Evolutionary conservation across 2,329 filamentous ascomycete species (phyloP).

Genomic region (Fusarium sacchari): DNA sequence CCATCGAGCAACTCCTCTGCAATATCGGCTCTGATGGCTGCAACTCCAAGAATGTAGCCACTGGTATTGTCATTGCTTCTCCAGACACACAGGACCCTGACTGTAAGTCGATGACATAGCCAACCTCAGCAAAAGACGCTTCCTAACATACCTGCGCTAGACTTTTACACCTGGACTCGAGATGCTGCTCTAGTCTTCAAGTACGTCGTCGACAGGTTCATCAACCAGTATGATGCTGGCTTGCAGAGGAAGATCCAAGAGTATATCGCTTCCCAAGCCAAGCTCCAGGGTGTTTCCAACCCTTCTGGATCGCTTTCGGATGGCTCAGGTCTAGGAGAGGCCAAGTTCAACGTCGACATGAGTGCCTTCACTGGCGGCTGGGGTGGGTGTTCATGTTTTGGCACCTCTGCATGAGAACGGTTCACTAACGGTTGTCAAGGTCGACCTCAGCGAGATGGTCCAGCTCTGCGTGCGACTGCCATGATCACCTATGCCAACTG

Average conservation of each 20-base stretch:
- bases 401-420: not conserved
- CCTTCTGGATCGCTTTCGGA: constrained; percentile 69
- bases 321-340: constrained; percentile 71
- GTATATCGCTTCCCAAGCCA: constrained; percentile 74
- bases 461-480: constrained; percentile 78
- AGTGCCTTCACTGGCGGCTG: constrained; percentile 73
- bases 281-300: constrained; percentile 73
- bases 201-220: constrained; percentile 72
- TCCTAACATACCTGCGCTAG: constrained; percentile 51
- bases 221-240: constrained; percentile 64
- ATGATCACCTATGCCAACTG: constrained; percentile 78
- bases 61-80: constrained; percentile 66
- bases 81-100: constrained; percentile 64
- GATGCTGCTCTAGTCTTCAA: constrained; percentile 79
- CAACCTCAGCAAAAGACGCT: not conserved
- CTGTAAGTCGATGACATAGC: constrained; percentile 55
- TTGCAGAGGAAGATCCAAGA: constrained; percentile 72
- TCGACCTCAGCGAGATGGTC: constrained; percentile 82
- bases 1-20: constrained; percentile 63
- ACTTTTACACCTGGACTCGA: constrained; percentile 83
- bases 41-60: constrained; percentile 56
- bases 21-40: constrained; percentile 68
- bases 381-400: constrained; percentile 54
- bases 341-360: constrained; percentile 76
- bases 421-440: constrained; percentile 50